Percentiles rank a stretch among this genome's conserved stretches.
These are phyloP conservation scores for Salisapilia sapeloensis DNA, from an alignment of 352 stramenopile genomes.

Conservation along the genomic window DNA sequence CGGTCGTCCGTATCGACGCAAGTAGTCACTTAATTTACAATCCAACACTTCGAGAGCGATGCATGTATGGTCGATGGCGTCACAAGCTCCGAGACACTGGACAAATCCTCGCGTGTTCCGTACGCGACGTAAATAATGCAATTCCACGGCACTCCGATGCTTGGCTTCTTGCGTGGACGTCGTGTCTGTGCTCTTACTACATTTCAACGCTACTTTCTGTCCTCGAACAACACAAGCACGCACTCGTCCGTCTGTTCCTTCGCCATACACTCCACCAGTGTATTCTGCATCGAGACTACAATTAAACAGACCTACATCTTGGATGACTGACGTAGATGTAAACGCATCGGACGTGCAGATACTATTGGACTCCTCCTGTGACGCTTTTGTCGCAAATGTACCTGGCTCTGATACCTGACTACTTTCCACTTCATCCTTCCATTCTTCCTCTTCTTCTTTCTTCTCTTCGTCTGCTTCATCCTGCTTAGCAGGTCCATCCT, in stretches of 20 bases:
- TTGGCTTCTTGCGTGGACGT: slow-evolving; percentile 68
- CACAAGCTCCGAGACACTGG: slow-evolving; percentile 65
- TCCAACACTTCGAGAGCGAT: slow-evolving; percentile 81
- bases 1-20: slow-evolving; percentile 40
- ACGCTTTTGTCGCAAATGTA: too few relatives aligned
- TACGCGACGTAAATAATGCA: slow-evolving; percentile 66
- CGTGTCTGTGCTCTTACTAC: slow-evolving; percentile 58
- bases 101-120: slow-evolving; percentile 61
- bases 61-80: slow-evolving; percentile 72
- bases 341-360: slow-evolving; percentile 9
- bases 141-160: slow-evolving; percentile 47
- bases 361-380: background rate
- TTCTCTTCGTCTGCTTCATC: too few relatives aligned
- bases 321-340: slow-evolving; percentile 66
- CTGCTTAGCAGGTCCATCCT: too few relatives aligned
- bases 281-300: slow-evolving; percentile 68
- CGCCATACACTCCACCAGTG: slow-evolving; percentile 61
- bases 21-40: slow-evolving; percentile 76
- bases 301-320: slow-evolving; percentile 74
- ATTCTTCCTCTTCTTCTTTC: too few relatives aligned
- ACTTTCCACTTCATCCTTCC: too few relatives aligned
- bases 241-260: slow-evolving; percentile 74
- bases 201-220: slow-evolving; percentile 72
- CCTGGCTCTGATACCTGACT: too few relatives aligned
- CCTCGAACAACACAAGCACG: slow-evolving; percentile 52